Evolutionary conservation across 1,139 yeast species (phyloP).

Genomic region (Sugiyamaella novakii): DNA sequence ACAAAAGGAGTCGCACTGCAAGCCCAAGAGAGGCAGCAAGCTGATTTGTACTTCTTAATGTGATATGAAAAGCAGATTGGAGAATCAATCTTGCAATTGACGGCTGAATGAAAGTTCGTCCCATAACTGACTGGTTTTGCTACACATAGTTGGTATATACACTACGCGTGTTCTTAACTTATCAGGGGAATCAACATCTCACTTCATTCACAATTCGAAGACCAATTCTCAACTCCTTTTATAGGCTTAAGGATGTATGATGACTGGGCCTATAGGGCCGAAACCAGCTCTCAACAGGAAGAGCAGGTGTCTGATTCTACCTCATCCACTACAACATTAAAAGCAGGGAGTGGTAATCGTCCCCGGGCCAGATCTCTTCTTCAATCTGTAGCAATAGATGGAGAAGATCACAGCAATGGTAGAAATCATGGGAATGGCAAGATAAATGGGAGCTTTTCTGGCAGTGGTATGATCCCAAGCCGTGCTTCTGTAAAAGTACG

Average conservation of each 20-base stretch:
- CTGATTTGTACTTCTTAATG: too few relatives aligned
- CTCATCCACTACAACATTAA: not conserved
- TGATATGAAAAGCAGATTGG: too few relatives aligned
- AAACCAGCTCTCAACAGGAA: constrained; percentile 10
- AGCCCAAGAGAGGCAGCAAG: too few relatives aligned
- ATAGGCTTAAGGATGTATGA: constrained; percentile 34
- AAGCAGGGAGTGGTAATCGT: constrained; percentile 7
- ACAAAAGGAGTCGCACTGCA: too few relatives aligned
- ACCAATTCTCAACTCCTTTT: too few relatives aligned
- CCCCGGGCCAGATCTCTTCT: constrained; percentile 35
- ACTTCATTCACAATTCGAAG: too few relatives aligned
- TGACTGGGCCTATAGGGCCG: constrained; percentile 40
- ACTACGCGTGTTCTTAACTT: too few relatives aligned
- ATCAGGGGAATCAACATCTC: too few relatives aligned
- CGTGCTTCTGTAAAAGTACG: constrained; percentile 27
- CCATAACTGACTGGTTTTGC: too few relatives aligned
- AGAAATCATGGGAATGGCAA: not conserved
- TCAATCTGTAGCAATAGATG: constrained; percentile 34
- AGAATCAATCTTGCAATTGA: too few relatives aligned
- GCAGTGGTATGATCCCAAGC: constrained; percentile 15
- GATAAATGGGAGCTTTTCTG: constrained; percentile 2
- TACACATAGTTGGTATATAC: too few relatives aligned
- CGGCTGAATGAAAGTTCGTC: too few relatives aligned
- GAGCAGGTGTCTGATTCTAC: not conserved
- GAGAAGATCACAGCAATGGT: constrained; percentile 4